Evolutionary conservation across 2,329 filamentous ascomycete genomes (phyloP), one percentile per base, ranked within the genome.

Genomic region (Uncinocarpus reesii): DNA sequence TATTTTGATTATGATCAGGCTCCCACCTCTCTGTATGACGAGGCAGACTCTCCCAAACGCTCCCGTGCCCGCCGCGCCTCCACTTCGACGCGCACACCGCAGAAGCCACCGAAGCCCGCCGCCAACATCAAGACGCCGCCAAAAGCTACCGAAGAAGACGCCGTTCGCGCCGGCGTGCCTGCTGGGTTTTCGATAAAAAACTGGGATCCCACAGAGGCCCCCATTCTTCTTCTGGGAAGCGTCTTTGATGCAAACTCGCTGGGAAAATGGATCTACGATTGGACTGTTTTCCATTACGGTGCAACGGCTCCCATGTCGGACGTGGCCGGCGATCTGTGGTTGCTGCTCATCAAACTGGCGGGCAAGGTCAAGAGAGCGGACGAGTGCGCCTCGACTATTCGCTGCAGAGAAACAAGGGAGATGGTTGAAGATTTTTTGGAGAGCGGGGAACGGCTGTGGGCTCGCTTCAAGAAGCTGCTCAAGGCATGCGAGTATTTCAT

Each of bases 211-310:
- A 81, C 80, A 23, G 90, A 96, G 72, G 81, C 88, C 57, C 92
- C 92, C 44, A 95, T 98, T 64, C 82, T 95, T 63, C 78, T 98
- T 21, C 77, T 96, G 18, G 92, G 92, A 43, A 94, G 86, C 62
- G 92, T 96, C 49, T 96, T 96, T 62, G 92, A 96, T 63, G 86
- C 90, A 62, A 95, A 96, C 76, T 95, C 87, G 21, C 77, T 98
- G 24, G 92, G 92, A 61, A 95, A 95, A 71, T 98, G 92, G 92
- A 93, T 98, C 62, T 98, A 95, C 69, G 92, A 96, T 75, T 98
- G 92, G 92, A 95, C 92, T 15, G 86, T 95, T 55, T 95, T 86
- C 71, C 82, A 84, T 64, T 82, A 93, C 57, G 86, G 86, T 31
- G 79, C 87, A 11, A 78, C 79, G 34, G 87, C 84, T 8, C 86